These are phyloP conservation scores for Fraxinus pennsylvanica DNA, from an alignment of 257 asterid genomes.

Conservation along the genomic window DNA sequence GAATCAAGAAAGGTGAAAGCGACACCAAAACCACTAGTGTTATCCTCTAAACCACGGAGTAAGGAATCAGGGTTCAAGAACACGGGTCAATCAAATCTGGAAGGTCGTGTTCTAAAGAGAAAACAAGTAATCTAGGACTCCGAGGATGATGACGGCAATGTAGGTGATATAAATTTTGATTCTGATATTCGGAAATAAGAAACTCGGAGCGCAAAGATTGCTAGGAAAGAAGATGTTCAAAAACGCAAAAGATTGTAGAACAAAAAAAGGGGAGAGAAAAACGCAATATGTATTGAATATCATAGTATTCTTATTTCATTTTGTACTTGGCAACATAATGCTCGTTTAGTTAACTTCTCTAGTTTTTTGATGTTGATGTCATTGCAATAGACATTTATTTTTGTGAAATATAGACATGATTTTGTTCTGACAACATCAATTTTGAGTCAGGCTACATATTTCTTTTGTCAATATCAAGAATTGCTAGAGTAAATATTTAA, in stretches of 20 bases:
- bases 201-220: neutral
- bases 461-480: no score
- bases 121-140: neutral
- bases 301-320: neutral
- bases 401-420: neutral
- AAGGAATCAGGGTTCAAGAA: neutral
- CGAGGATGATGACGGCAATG: neutral
- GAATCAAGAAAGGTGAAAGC: neutral
- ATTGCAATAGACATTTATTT: neutral
- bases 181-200: slow-evolving; percentile 4
- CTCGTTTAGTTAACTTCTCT: neutral
- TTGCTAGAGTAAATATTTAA: no score
- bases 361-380: no score
- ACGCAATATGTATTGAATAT: neutral
- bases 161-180: neutral
- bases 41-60: neutral
- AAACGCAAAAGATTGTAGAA: neutral
- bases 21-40: neutral
- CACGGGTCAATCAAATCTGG: neutral
- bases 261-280: neutral
- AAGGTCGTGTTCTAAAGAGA: neutral
- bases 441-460: no score
- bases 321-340: neutral
- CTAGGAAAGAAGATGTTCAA: neutral
- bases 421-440: no score